These are phyloP conservation scores for Quercus bicolor DNA, from an alignment of 306 rosid genomes.

Conservation along the genomic window DNA sequence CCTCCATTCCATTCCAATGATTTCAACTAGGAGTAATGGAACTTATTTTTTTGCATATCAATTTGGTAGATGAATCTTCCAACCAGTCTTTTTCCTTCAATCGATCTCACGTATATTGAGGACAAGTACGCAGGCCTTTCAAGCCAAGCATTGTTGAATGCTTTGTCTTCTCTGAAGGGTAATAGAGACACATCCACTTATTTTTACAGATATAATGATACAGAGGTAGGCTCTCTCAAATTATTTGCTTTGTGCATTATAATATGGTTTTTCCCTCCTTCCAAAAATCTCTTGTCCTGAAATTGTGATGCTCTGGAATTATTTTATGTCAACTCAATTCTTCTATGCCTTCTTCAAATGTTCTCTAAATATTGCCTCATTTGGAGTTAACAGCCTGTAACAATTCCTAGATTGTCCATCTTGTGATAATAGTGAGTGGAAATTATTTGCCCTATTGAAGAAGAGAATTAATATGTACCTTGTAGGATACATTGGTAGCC, in stretches of 20 bases:
- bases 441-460: background rate
- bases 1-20: background rate
- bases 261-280: background rate
- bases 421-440: background rate
- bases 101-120: constrained; percentile 66
- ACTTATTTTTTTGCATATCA: background rate
- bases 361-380: background rate
- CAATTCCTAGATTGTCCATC: background rate
- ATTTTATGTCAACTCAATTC: background rate
- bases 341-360: background rate
- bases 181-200: constrained; percentile 14
- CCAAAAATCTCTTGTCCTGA: background rate
- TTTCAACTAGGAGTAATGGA: background rate
- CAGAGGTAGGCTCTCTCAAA: constrained; percentile 37
- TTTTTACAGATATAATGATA: constrained; percentile 22
- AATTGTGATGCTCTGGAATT: background rate
- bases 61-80: constrained; percentile 66
- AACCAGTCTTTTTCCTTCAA: constrained; percentile 62
- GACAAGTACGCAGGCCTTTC: constrained; percentile 63
- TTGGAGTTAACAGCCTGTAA: background rate
- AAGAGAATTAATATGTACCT: background rate
- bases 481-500: too few species aligned
- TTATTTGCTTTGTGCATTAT: background rate
- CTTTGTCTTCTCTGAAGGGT: constrained; percentile 61
- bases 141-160: constrained; percentile 47